Percentiles rank a stretch among this genome's conserved stretches.
These are phyloP conservation scores for Trametes coccinea DNA, from an alignment of 768 basidiomycete species.

Conservation along the genomic window DNA sequence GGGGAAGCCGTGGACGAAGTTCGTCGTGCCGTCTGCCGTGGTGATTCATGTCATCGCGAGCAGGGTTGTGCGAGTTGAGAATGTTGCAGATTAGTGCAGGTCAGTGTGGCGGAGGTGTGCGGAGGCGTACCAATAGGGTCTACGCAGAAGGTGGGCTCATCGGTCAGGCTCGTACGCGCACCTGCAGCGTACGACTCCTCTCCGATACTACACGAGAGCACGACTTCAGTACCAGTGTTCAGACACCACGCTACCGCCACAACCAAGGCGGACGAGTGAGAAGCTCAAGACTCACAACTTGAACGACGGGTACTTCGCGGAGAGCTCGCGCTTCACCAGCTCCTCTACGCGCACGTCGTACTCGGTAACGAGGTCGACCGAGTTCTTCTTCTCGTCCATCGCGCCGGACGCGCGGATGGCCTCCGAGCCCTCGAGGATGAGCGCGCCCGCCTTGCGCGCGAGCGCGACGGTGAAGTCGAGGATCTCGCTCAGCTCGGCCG, in stretches of 20 bases:
- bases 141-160: conserved; percentile 93
- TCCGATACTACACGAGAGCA: conserved; percentile 63
- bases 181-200: conserved; percentile 91
- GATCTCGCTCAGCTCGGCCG: conserved; percentile 55
- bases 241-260: not conserved
- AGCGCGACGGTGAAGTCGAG: conserved; percentile 70
- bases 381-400: conserved; percentile 86
- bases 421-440: conserved; percentile 76
- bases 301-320: conserved; percentile 67
- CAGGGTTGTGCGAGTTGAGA: not conserved
- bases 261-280: not conserved
- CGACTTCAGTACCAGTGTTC: not conserved
- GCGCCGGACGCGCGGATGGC: conserved; percentile 61
- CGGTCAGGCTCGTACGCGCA: conserved; percentile 66
- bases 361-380: conserved; percentile 93
- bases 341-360: conserved; percentile 92
- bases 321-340: conserved; percentile 71
- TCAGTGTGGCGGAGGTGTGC: not conserved
- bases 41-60: not conserved
- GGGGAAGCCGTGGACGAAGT: conserved; percentile 85
- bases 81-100: not conserved
- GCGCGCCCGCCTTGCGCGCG: conserved; percentile 69
- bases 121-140: conserved; percentile 80
- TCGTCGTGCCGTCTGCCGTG: conserved; percentile 77
- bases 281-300: conserved; percentile 63